phyloP scores from a whole-genome alignment of 352 stramenopile genomes.

The Pythium guiyangense region DNA sequence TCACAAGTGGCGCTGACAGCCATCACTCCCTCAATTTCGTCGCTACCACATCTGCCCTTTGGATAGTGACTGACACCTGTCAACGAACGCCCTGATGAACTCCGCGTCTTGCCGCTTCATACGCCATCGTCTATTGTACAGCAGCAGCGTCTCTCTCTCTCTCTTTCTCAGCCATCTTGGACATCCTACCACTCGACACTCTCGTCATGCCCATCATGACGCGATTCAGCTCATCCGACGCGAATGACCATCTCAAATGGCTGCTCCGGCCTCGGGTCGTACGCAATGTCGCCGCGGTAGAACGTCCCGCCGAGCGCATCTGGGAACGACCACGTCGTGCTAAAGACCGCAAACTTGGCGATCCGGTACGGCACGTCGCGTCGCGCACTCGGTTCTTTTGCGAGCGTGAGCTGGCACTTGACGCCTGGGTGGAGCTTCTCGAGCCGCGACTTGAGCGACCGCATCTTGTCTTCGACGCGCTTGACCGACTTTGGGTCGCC shows the following conservation, averaged over 20 bases:
- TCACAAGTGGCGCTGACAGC: no score
- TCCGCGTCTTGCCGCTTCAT: no score
- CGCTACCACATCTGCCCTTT: no score
- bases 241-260: slow-evolving; percentile 12
- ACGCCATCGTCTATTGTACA: no score
- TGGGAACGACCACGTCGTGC: slow-evolving; percentile 29
- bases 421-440: slow-evolving; percentile 25
- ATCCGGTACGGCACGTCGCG: slow-evolving; percentile 18
- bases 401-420: slow-evolving; percentile 36
- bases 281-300: slow-evolving; percentile 32
- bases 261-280: slow-evolving; percentile 1
- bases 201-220: no score
- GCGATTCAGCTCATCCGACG: slow-evolving; percentile 8
- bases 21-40: no score
- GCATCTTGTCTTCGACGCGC: slow-evolving; percentile 24
- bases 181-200: no score
- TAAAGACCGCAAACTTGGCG: slow-evolving; percentile 41
- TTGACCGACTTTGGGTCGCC: slow-evolving; percentile 15
- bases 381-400: slow-evolving; percentile 9
- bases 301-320: slow-evolving; percentile 36
- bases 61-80: no score
- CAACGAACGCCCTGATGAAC: no score
- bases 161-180: no score
- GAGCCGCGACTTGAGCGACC: slow-evolving; percentile 14
- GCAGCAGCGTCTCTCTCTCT: no score